These are phyloP conservation scores for Kluyveromyces wickerhamii DNA, from an alignment of 805 yeast species.

Conservation along the genomic window DNA sequence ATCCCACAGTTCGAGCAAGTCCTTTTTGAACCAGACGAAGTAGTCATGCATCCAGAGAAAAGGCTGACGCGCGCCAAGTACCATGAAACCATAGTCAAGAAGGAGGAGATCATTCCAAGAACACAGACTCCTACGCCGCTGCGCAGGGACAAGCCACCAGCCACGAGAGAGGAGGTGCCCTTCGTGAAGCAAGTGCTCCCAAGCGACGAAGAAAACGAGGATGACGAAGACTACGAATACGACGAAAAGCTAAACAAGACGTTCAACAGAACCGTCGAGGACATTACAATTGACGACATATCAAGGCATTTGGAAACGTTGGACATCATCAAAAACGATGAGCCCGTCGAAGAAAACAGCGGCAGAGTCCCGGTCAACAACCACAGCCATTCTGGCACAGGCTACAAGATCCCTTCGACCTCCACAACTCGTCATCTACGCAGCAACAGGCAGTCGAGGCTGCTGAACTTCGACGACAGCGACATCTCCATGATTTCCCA, in stretches of 20 bases:
- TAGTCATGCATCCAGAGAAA: neutral
- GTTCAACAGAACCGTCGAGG: slow-evolving; percentile 32
- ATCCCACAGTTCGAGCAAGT: slow-evolving; percentile 37
- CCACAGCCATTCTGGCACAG: slow-evolving; percentile 2
- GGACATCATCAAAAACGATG: slow-evolving; percentile 21
- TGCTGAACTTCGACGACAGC: slow-evolving; percentile 25
- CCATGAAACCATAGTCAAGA: slow-evolving; percentile 5
- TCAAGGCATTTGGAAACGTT: slow-evolving; percentile 31
- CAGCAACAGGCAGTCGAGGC: slow-evolving; percentile 15
- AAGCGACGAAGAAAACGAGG: slow-evolving; percentile 27
- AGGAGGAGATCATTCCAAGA: slow-evolving; percentile 7
- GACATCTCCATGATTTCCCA: slow-evolving; percentile 33
- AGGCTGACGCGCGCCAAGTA: slow-evolving; percentile 2
- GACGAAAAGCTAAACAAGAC: slow-evolving; percentile 32
- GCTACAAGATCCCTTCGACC: slow-evolving; percentile 25
- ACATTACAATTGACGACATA: slow-evolving; percentile 32
- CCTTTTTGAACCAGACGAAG: slow-evolving; percentile 14
- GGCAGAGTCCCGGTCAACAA: slow-evolving; percentile 5
- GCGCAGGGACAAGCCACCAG: neutral
- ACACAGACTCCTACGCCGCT: slow-evolving; percentile 11
- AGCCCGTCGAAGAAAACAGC: slow-evolving; percentile 8
- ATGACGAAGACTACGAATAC: slow-evolving; percentile 30
- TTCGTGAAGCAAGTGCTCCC: slow-evolving; percentile 24
- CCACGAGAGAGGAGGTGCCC: slow-evolving; percentile 17
- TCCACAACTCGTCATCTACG: slow-evolving; percentile 23